These are phyloP conservation scores for Ceriops tagal DNA, from an alignment of 345 rosid genomes.

Conservation along the genomic window DNA sequence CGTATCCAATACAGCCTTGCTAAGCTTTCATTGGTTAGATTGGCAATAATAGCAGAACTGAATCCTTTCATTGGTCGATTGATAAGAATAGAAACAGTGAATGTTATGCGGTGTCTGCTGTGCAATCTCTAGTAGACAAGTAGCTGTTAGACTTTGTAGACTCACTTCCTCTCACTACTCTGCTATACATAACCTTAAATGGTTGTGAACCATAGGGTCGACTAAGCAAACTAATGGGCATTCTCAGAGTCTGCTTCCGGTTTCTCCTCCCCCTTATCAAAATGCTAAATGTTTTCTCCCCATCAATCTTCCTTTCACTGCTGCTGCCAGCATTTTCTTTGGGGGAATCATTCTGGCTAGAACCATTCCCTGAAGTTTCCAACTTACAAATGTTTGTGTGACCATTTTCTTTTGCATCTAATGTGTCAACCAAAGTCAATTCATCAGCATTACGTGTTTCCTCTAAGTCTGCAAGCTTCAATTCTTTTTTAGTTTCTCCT, in stretches of 20 bases:
- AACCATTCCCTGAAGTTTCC: constrained; percentile 29
- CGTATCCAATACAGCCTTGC: constrained; percentile 17
- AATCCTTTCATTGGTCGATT: background rate
- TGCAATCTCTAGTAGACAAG: constrained; percentile 35
- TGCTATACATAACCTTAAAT: constrained; percentile 66
- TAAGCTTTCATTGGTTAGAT: background rate
- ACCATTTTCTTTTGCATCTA: constrained; percentile 40
- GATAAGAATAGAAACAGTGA: constrained; percentile 11
- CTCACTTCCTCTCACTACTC: constrained; percentile 79
- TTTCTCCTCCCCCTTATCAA: constrained; percentile 83
- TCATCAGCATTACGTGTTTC: constrained; percentile 31
- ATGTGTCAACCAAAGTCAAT: constrained; percentile 23
- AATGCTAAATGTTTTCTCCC: constrained; percentile 87
- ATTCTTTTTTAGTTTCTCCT: constrained; percentile 40
- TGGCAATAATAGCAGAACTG: background rate
- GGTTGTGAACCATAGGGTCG: constrained; percentile 88
- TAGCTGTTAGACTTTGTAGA: constrained; percentile 49
- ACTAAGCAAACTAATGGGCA: constrained; percentile 87
- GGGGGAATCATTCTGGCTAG: constrained; percentile 22
- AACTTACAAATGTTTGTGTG: constrained; percentile 14
- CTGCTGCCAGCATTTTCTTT: constrained; percentile 32
- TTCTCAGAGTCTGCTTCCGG: constrained; percentile 79
- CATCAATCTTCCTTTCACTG: constrained; percentile 39
- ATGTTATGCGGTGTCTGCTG: constrained; percentile 40
- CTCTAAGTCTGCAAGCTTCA: constrained; percentile 34